Evolutionary conservation across 2,329 filamentous ascomycete species (phyloP).

Genomic region (Tolypocladium sp.): DNA sequence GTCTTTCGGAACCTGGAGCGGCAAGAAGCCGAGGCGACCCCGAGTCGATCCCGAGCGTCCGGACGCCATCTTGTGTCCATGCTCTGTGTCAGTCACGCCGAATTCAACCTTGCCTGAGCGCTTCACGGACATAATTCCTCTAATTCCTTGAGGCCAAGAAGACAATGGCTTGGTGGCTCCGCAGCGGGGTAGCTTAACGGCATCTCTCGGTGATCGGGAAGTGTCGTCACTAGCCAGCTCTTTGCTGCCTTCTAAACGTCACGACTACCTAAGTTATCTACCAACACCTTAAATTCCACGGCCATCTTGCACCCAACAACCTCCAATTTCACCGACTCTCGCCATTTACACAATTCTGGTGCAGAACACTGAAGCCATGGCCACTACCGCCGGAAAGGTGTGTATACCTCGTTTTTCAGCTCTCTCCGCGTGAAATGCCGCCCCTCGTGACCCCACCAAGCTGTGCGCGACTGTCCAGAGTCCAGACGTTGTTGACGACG

Average conservation of each 20-base stretch:
- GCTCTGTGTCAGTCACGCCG: neutral
- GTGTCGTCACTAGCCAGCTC: neutral
- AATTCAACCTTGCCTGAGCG: neutral
- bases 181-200: slow-evolving; percentile 2
- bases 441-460: neutral
- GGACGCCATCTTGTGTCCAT: neutral
- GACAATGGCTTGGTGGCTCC: neutral
- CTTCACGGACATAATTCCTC: neutral
- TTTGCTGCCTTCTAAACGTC: neutral
- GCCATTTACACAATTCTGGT: neutral
- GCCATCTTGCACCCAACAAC: neutral
- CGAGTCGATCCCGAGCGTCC: neutral
- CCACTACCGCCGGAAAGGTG: slow-evolving; percentile 45
- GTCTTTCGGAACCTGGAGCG: neutral
- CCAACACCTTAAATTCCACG: neutral
- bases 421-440: neutral
- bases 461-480: neutral
- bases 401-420: neutral
- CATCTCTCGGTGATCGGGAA: slow-evolving; percentile 2
- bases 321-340: neutral
- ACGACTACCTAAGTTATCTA: too few relatives aligned
- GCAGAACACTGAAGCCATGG: slow-evolving; percentile 23
- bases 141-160: neutral
- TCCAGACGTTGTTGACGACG: slow-evolving; percentile 8
- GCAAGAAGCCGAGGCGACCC: neutral